Evolutionary conservation across 345 rosid species (phyloP).

Genomic region (Excoecaria cochinchinensis): DNA sequence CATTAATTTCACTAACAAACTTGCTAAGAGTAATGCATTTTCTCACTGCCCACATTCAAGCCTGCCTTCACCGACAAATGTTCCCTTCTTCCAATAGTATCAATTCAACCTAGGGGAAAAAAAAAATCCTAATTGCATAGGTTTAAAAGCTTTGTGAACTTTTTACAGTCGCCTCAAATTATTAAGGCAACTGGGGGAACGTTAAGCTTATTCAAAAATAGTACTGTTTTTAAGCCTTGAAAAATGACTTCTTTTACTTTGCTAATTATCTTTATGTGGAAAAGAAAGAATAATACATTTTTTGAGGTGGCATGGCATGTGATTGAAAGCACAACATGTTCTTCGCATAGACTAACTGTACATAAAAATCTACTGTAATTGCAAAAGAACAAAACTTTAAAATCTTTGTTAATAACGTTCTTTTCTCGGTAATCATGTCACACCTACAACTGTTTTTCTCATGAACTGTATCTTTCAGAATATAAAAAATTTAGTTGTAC

Average conservation of each 20-base stretch:
- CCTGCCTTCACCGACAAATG: too few species aligned
- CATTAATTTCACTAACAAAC: background rate
- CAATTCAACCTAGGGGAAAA: too few species aligned
- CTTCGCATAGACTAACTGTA: background rate
- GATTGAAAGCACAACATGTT: background rate
- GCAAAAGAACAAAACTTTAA: constrained; percentile 1
- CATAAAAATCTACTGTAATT: background rate
- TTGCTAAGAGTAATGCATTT: background rate
- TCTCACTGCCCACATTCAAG: too few species aligned
- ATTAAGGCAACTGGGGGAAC: too few species aligned
- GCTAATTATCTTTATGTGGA: background rate
- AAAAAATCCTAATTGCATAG: too few species aligned
- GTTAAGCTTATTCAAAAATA: too few species aligned
- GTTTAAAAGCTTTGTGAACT: too few species aligned
- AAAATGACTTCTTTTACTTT: background rate
- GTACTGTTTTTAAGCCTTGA: background rate
- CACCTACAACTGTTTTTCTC: constrained; percentile 3
- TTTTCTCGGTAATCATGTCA: constrained; percentile 13
- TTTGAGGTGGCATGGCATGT: background rate
- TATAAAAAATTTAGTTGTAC: background rate
- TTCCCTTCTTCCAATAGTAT: too few species aligned
- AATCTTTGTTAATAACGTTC: constrained; percentile 6
- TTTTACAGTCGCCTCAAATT: too few species aligned
- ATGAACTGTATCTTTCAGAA: background rate
- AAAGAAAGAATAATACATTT: background rate